Percentiles rank a stretch among this genome's conserved stretches.
phyloP scores from a whole-genome alignment of 2,329 filamentous ascomycete species.

The Corniculantispora saksenae region DNA sequence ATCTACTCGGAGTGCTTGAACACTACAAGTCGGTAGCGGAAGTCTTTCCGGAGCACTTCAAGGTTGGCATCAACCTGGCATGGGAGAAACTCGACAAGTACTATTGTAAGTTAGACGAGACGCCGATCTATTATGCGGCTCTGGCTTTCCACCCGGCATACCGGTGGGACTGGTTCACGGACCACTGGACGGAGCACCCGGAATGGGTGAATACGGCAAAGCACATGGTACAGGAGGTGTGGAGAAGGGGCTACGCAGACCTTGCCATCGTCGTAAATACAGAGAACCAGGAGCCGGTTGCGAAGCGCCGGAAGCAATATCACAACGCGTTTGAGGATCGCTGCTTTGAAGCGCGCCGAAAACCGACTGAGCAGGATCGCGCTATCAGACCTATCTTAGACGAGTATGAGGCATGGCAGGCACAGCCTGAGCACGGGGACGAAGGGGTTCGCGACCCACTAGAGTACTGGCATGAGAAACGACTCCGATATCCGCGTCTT shows the following conservation, averaged over 20 bases:
- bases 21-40: neutral
- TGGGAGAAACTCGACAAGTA: conserved; percentile 6
- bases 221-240: neutral
- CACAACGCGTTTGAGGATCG: conserved; percentile 13
- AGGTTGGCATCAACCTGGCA: neutral
- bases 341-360: too few species aligned
- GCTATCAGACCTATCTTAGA: too few species aligned
- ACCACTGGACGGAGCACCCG: neutral
- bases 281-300: neutral
- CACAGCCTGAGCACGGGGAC: neutral
- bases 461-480: neutral
- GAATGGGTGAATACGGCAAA: neutral
- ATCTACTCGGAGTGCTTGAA: neutral
- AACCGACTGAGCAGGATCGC: too few species aligned
- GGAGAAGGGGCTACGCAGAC: neutral
- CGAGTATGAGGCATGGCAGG: neutral
- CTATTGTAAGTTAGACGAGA: neutral
- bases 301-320: conserved; percentile 16
- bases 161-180: neutral
- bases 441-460: neutral
- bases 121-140: neutral
- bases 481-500: conserved; percentile 1
- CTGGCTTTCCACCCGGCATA: conserved; percentile 2
- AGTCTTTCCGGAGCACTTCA: neutral
- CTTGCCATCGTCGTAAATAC: neutral